Percentiles rank a stretch among this genome's conserved stretches.
phyloP scores from a whole-genome alignment of 345 rosid genomes.

The Anacardium occidentale region DNA sequence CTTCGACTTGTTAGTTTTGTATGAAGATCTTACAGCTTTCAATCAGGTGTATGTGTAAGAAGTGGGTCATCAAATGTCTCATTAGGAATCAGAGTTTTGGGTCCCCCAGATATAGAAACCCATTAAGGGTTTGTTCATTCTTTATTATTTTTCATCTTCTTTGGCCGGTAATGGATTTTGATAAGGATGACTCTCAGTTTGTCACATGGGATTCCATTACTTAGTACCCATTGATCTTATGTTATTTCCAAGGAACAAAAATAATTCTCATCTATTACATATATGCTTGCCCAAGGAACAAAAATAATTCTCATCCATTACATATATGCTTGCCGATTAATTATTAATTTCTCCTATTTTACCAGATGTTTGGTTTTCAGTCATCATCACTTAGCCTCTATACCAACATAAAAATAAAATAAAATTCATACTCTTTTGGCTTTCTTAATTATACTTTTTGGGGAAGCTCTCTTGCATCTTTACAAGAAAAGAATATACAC shows the following conservation, averaged over 20 bases:
- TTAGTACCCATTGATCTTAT: too few species aligned
- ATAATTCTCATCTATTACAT: too few species aligned
- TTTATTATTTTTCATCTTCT: background rate
- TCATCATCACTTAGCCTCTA: conserved; percentile 13
- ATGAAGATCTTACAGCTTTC: conserved; percentile 34
- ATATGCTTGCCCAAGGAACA: too few species aligned
- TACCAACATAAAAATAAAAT: conserved; percentile 1
- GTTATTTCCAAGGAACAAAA: too few species aligned
- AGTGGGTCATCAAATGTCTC: conserved; percentile 39
- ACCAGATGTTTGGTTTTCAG: background rate
- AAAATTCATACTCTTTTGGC: background rate
- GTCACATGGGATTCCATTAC: background rate
- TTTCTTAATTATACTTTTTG: too few species aligned
- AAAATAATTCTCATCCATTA: too few species aligned
- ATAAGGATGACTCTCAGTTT: too few species aligned
- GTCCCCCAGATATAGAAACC: background rate
- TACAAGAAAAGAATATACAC: too few species aligned
- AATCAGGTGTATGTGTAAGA: conserved; percentile 28
- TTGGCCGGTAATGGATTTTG: background rate
- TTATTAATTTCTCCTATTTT: background rate
- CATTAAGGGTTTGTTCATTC: background rate
- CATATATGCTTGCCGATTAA: conserved; percentile 14
- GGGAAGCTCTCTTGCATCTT: too few species aligned
- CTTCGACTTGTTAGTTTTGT: conserved; percentile 36
- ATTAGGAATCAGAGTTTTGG: conserved; percentile 26